These are phyloP conservation scores for Penicillium samsonianum DNA, from an alignment of 495 filamentous ascomycete species.

Conservation along the genomic window DNA sequence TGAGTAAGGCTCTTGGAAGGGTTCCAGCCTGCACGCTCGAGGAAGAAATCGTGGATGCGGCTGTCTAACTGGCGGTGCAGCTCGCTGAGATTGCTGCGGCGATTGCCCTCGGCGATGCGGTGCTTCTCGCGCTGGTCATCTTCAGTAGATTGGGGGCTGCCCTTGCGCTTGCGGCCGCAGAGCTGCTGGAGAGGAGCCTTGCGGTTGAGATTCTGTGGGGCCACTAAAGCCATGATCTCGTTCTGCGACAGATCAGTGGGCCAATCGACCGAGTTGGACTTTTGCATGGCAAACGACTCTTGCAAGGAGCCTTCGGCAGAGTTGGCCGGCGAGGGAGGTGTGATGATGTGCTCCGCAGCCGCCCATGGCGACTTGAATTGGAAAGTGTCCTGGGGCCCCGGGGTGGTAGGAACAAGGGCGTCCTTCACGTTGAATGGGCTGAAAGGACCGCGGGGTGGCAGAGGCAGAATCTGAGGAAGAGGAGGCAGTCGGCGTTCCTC, in stretches of 20 bases:
- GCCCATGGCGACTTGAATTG: slow-evolving; percentile 43
- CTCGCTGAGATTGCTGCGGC: slow-evolving; percentile 48
- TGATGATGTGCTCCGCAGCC: slow-evolving; percentile 33
- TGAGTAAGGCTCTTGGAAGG: slow-evolving; percentile 47
- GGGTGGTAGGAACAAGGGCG: slow-evolving; percentile 38
- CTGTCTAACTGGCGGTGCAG: slow-evolving; percentile 45
- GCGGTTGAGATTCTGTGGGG: slow-evolving; percentile 45
- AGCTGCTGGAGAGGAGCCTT: slow-evolving; percentile 49
- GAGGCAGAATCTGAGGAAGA: slow-evolving; percentile 43
- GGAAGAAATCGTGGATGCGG: slow-evolving; percentile 46
- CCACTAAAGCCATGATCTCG: slow-evolving; percentile 43
- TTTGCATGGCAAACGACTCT: slow-evolving; percentile 39
- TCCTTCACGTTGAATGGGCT: slow-evolving; percentile 40
- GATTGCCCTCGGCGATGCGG: slow-evolving; percentile 49
- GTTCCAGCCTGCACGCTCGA: slow-evolving; percentile 50
- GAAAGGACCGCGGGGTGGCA: slow-evolving; percentile 45
- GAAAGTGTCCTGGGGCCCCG: slow-evolving; percentile 40
- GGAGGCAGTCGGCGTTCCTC: slow-evolving; percentile 47
- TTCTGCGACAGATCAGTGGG: slow-evolving; percentile 36
- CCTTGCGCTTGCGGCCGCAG: slow-evolving; percentile 50
- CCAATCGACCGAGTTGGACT: slow-evolving; percentile 35
- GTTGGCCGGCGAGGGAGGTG: slow-evolving; percentile 47
- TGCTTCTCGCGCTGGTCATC: slow-evolving; percentile 52
- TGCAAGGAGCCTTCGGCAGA: slow-evolving; percentile 48
- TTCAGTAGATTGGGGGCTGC: slow-evolving; percentile 38